Base-by-base conservation (phyloP, 352 stramenopile genomes). In the Globisporangium acanthophoron region DNA sequence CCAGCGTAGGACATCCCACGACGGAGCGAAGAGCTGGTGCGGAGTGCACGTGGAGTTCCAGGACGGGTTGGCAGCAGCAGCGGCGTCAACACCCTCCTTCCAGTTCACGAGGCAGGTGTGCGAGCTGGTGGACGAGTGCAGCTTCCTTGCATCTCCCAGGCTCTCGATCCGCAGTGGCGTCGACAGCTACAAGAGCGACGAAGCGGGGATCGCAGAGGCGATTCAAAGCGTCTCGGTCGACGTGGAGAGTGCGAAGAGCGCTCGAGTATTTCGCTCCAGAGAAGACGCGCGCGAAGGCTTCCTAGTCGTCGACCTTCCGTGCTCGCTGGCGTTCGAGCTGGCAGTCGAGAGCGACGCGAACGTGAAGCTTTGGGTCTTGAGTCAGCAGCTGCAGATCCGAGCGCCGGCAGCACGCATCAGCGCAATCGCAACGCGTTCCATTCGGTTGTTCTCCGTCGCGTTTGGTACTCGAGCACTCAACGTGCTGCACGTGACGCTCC, bases 251-350 rank as follows among this genome's bases (percentile, higher is more conserved):
- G 21, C 64, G 0, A 16, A 52, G 47, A 50, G 54, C 18, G 18
- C 59, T 18, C 58, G 62, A 27, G 33, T 67, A 24, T 57, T 66
- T 12, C 41, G 49, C 52, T 41, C 47, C 59, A 66, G 52, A 37
- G 21, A 54, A 6, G 47, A 46, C 24, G 39, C 37, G 12, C 33
- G 15, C 35, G 15, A 21, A 27, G 33, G 45, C 5, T 31, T 60
- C 11, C 12, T 65, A 9, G 7, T 65, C 39, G 44, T 48, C 7
- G 48, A 60, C 18, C n/a, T 65, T 11, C 46, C 59, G 27, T 65
- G 59, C 27, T 45, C 59, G 18, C 41, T 57, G 24, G 59, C 52
- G 29, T 55, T 44, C 27, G 39, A 43, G 4, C 24, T 64, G 13
- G 29, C 37, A 2, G 24, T 60, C 13, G 16, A 43, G 13, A 65